Base-by-base conservation (phyloP, 768 basidiomycete genomes). In the Grammothele lineata region DNA sequence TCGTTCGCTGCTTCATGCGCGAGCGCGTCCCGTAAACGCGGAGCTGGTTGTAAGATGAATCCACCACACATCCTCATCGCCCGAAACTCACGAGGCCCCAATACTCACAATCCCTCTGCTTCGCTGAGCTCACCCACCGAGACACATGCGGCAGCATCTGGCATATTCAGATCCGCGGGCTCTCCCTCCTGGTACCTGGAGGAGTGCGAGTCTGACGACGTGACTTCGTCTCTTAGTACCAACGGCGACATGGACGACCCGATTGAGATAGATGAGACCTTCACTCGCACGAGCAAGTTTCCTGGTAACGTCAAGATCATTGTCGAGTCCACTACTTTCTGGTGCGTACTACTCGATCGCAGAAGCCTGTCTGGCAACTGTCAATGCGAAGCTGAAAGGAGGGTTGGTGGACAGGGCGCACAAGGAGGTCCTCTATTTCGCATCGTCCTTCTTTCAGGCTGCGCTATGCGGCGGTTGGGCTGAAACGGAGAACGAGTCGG, bases 391-490 rank as follows among this genome's bases (percentile, higher is more conserved):
- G n/a, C n/a, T n/a, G n/a, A n/a, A n/a, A n/a, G n/a, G n/a, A n/a
- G n/a, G n/a, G n/a, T n/a, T n/a, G n/a, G 24, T 30, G 25, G 15
- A 25, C 14, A 92, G 89, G 89, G 85, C 87, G 1, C 92, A 95
- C 68, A 92, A 90, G 63, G 92, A 94, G 61, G 80, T 95, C 23
- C 70, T 95, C 5, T 87, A 84, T 66, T 95, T 92, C 61, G 87
- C 92, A 4, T 93, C 91, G n/a, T 90, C 92, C 0, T 95, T 95
- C 73, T 95, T 95, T 64, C 85, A 93, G 65, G 90, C 89, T 15
- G 85, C 91, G 8, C 70, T 95, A 38, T 89, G 89, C 56, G 92
- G 92, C 7, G 80, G 88, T 59, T 95, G 92, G 92, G 87, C 87
- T 11, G 92, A 95, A 68, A 93, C 71, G 3, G 64, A 55, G 38